Evolutionary conservation across 129 eudicot species (phyloP).

Genomic region (Tanacetum coccineum): DNA sequence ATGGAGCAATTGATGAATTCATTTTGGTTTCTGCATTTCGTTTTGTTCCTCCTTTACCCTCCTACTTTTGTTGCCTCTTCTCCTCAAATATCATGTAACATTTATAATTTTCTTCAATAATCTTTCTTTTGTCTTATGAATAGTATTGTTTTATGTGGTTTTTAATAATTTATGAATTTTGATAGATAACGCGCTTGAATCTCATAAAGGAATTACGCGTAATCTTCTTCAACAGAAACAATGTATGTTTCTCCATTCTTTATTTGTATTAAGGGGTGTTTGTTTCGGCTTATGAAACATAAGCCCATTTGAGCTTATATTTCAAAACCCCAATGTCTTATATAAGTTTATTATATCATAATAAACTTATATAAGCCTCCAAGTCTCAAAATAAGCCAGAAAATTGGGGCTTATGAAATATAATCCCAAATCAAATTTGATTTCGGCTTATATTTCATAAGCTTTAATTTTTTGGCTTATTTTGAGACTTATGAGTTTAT

Average conservation of each 20-base stretch:
- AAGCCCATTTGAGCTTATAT: too few relatives aligned
- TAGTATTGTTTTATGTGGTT: background rate
- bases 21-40: slow-evolving; percentile 30
- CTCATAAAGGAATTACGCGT: slow-evolving; percentile 36
- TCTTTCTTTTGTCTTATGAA: background rate
- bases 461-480: too few relatives aligned
- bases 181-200: slow-evolving; percentile 43
- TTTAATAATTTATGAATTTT: slow-evolving; percentile 10
- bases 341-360: too few relatives aligned
- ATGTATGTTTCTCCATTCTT: slow-evolving; percentile 24
- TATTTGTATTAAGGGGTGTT: background rate
- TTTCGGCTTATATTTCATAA: too few relatives aligned
- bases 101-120: background rate
- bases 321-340: too few relatives aligned
- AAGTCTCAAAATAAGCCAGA: too few relatives aligned
- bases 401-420: too few relatives aligned
- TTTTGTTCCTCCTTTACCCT: slow-evolving; percentile 45
- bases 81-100: slow-evolving; percentile 42
- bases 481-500: too few relatives aligned
- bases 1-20: slow-evolving; percentile 35
- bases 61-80: slow-evolving; percentile 42
- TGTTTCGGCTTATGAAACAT: too few relatives aligned
- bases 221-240: slow-evolving; percentile 62
- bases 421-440: too few relatives aligned
- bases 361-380: too few relatives aligned